Conservation (phyloP, 768 basidiomycete genomes). For the Clitopilus passeckerianus region DNA sequence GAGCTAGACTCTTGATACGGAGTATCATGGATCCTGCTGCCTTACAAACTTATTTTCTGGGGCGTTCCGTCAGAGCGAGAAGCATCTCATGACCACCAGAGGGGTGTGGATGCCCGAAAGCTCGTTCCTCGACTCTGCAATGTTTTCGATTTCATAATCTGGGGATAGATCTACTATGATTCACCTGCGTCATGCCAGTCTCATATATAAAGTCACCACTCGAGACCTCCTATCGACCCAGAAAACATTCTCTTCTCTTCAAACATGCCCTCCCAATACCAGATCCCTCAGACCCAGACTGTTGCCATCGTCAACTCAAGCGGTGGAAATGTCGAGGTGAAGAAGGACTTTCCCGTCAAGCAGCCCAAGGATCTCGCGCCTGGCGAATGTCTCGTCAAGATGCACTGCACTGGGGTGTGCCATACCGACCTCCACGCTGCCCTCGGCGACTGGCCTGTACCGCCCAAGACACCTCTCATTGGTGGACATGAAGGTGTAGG, state of each 20-base stretch:
- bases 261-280: not conserved
- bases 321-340: conserved; percentile 29
- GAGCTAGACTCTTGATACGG: not conserved
- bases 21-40: not conserved
- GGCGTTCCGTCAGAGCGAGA: not conserved
- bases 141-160: not conserved
- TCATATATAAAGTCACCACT: not conserved
- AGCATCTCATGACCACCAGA: not conserved
- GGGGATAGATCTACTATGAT: not conserved
- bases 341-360: conserved; percentile 50
- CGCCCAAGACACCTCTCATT: conserved; percentile 60
- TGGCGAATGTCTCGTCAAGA: conserved; percentile 72
- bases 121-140: not conserved
- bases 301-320: conserved; percentile 35
- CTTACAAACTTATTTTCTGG: not conserved
- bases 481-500: conserved; percentile 89
- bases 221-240: not conserved
- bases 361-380: conserved; percentile 51
- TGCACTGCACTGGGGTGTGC: conserved; percentile 79
- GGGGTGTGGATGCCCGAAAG: not conserved
- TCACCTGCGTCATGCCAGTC: not conserved
- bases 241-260: not conserved
- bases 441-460: conserved; percentile 75
- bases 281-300: conserved; percentile 34
- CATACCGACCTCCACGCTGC: conserved; percentile 81